Evolutionary conservation across 78 protist species (phyloP).

Genomic region (Diacronema lutheri): DNA sequence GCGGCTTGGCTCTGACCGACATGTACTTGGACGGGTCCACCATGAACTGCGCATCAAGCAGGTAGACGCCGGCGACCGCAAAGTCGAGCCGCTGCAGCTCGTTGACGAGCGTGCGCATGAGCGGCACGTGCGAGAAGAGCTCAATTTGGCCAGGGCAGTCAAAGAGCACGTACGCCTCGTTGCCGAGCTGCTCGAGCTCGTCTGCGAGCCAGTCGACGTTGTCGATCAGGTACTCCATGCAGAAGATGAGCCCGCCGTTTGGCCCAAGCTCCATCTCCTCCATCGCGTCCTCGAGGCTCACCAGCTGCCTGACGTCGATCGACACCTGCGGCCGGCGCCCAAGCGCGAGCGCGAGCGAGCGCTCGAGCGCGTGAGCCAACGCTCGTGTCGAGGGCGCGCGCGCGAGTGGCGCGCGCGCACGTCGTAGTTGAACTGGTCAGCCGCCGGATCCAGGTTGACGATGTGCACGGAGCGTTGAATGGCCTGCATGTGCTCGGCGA

Average conservation of each 20-base stretch:
- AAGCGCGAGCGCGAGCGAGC: too few relatives aligned
- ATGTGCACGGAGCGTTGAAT: conserved; percentile 75
- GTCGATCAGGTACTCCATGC: conserved; percentile 88
- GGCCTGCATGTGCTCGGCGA: conserved; percentile 67
- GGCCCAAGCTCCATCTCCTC: conserved; percentile 93
- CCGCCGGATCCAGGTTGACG: conserved; percentile 97
- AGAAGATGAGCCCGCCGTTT: conserved; percentile 94
- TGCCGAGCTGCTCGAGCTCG: conserved; percentile 74
- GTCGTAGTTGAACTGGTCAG: conserved; percentile 54
- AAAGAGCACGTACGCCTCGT: conserved; percentile 91
- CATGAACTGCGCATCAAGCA: conserved; percentile 82
- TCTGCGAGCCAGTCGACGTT: conserved; percentile 86
- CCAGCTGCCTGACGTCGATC: conserved; percentile 87
- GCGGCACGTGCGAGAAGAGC: conserved; percentile 86
- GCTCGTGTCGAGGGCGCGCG: too few relatives aligned
- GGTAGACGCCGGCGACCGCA: conserved; percentile 59
- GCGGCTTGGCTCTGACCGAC: background rate
- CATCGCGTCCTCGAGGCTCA: conserved; percentile 86
- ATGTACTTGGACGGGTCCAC: background rate
- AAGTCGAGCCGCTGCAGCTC: conserved; percentile 60
- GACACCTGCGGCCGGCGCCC: background rate
- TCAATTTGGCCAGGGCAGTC: conserved; percentile 98
- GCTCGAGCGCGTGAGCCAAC: too few relatives aligned
- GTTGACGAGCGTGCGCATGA: conserved; percentile 66
- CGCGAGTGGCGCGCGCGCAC: background rate